Percentiles rank a stretch among this genome's conserved stretches.
phyloP scores from a whole-genome alignment of 78 protist species.

The Trichosphaerium sp. region DNA sequence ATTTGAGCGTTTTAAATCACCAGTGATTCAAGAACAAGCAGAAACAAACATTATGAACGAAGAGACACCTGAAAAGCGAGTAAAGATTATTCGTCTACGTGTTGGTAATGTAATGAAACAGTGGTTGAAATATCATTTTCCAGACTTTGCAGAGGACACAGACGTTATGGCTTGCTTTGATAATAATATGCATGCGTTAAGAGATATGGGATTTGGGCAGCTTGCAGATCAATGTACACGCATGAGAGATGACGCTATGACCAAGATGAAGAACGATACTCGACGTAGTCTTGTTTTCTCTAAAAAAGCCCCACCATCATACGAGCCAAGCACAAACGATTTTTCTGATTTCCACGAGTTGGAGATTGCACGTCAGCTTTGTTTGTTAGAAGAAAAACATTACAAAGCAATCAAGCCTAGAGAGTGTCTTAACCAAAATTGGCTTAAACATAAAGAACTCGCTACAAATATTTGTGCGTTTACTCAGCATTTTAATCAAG shows the following conservation, averaged over 20 bases:
- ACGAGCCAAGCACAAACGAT: too few relatives aligned
- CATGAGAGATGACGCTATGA: too few relatives aligned
- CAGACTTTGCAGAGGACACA: constrained; percentile 27
- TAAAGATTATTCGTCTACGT: constrained; percentile 10
- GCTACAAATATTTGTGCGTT: constrained; percentile 13
- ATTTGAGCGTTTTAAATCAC: constrained; percentile 4
- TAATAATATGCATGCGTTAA: too few relatives aligned
- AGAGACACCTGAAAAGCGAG: constrained; percentile 8
- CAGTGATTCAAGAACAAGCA: neutral
- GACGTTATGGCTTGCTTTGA: constrained; percentile 12
- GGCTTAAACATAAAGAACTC: neutral
- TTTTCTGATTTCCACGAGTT: neutral
- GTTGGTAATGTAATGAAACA: constrained; percentile 28
- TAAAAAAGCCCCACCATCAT: too few relatives aligned
- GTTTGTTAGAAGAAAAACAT: neutral
- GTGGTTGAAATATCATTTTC: constrained; percentile 36
- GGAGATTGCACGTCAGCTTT: constrained; percentile 26
- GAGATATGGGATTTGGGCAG: too few relatives aligned
- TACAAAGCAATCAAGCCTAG: constrained; percentile 3
- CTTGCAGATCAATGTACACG: too few relatives aligned
- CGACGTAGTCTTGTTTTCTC: too few relatives aligned
- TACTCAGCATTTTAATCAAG: constrained; percentile 20
- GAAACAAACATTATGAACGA: neutral
- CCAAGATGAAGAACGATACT: too few relatives aligned
- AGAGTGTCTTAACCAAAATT: constrained; percentile 10